Evolutionary conservation across 1,284 basidiomycete genomes (phyloP).

Genomic region (Mixia osmundae): DNA sequence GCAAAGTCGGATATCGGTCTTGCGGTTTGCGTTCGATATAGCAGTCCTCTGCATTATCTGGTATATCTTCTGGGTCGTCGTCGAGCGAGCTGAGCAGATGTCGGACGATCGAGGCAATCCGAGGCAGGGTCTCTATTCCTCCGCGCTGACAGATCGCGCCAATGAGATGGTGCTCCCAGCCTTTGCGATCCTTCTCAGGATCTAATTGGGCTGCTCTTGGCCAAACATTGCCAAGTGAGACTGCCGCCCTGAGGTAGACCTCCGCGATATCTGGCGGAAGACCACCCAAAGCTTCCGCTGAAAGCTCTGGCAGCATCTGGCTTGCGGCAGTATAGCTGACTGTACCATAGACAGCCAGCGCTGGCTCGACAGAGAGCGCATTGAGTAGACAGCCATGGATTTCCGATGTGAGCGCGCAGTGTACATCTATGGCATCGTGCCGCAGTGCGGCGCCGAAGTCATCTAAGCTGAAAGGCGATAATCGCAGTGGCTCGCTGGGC

Average conservation of each 20-base stretch:
- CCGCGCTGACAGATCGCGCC: slow-evolving; percentile 42
- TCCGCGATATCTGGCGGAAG: no score
- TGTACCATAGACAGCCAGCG: no score
- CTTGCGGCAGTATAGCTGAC: no score
- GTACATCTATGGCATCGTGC: slow-evolving; percentile 43
- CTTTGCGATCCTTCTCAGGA: slow-evolving; percentile 19
- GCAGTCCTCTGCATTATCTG: background rate
- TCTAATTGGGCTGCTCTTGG: no score
- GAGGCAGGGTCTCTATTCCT: slow-evolving; percentile 44
- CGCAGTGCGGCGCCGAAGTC: slow-evolving; percentile 73
- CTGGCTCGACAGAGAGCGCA: slow-evolving; percentile 50
- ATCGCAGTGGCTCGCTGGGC: slow-evolving; percentile 52
- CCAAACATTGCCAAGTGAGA: no score
- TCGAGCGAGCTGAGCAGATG: slow-evolving; percentile 38
- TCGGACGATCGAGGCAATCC: slow-evolving; percentile 46
- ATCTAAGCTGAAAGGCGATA: slow-evolving; percentile 81
- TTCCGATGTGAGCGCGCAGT: slow-evolving; percentile 58
- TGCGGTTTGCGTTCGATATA: background rate
- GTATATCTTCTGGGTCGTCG: background rate
- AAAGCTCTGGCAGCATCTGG: no score
- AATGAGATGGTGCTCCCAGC: slow-evolving; percentile 57
- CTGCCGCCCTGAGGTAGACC: no score
- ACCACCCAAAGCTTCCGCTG: no score
- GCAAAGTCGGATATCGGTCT: slow-evolving; percentile 45
- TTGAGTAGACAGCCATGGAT: slow-evolving; percentile 75